Conservation (phyloP, 257 asterid species). For the Nyctanthes arbortristis region DNA sequence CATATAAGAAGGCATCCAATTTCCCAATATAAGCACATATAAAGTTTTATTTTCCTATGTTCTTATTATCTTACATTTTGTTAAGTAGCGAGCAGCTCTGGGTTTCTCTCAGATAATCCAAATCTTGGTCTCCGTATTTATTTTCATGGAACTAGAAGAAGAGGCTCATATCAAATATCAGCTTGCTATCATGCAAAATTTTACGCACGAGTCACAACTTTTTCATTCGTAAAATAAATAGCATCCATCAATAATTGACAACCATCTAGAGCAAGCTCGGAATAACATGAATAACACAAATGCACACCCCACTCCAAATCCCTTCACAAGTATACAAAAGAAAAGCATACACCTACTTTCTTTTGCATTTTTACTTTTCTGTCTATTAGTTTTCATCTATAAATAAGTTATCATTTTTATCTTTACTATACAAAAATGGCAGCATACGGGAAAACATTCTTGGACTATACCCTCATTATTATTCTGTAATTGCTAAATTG, state of each 20-base stretch:
- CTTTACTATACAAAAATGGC: no score
- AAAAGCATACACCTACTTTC: no score
- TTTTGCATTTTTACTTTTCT: no score
- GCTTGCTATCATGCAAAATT: not conserved
- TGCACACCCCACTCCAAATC: no score
- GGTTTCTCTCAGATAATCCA: not conserved
- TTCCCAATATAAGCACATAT: not conserved
- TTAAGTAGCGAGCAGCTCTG: not conserved
- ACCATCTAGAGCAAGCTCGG: not conserved
- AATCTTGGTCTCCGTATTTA: not conserved
- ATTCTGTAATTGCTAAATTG: no score
- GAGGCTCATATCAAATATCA: not conserved
- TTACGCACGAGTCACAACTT: not conserved
- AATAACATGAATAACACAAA: no score
- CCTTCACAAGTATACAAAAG: no score
- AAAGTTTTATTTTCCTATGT: not conserved
- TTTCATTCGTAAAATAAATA: not conserved
- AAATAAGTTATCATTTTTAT: no score
- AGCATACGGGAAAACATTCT: no score
- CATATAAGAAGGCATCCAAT: not conserved
- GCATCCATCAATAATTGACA: not conserved
- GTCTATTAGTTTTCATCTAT: no score
- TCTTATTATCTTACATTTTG: not conserved
- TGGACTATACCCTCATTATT: no score
- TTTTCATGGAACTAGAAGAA: not conserved